Evolutionary conservation across 768 basidiomycete genomes (phyloP).

Genomic region (Pisolithus marmoratus): DNA sequence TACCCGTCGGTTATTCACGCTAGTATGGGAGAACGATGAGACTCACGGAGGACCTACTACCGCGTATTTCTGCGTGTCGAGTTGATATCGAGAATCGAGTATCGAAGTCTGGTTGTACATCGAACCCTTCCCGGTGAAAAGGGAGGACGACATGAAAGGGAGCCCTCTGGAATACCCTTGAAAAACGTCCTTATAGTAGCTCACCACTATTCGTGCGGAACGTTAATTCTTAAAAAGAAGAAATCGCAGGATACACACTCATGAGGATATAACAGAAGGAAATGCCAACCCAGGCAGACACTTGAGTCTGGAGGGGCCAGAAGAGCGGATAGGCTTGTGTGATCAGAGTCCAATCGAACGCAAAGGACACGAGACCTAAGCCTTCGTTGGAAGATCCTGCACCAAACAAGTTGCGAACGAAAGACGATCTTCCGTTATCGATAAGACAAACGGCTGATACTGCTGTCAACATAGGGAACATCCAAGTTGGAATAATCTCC

Average conservation of each 20-base stretch:
- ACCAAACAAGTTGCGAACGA: conserved; percentile 38
- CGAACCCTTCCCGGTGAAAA: conserved; percentile 29
- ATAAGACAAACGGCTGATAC: conserved; percentile 44
- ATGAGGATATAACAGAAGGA: conserved; percentile 19
- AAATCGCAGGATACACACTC: conserved; percentile 23
- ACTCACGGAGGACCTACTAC: conserved; percentile 10
- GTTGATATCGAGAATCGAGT: conserved; percentile 5
- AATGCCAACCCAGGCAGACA: conserved; percentile 13
- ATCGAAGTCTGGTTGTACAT: conserved; percentile 10
- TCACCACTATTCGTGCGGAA: conserved; percentile 1
- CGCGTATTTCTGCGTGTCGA: conserved; percentile 7
- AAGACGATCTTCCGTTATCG: conserved; percentile 40
- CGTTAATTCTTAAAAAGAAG: not conserved
- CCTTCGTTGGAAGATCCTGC: conserved; percentile 50
- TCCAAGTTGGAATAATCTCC: conserved; percentile 12
- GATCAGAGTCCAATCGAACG: conserved; percentile 48
- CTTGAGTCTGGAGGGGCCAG: conserved; percentile 50
- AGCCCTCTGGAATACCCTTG: conserved; percentile 33
- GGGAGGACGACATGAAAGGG: conserved; percentile 43
- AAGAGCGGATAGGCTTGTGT: conserved; percentile 49
- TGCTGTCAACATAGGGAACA: conserved; percentile 37
- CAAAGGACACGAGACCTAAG: conserved; percentile 42
- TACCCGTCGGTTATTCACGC: conserved; percentile 3
- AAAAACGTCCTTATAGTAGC: conserved; percentile 38
- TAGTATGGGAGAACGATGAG: not conserved